Evolutionary conservation across 164 flowering plant genomes (phyloP).

Genomic region (Protea cynaroides): DNA sequence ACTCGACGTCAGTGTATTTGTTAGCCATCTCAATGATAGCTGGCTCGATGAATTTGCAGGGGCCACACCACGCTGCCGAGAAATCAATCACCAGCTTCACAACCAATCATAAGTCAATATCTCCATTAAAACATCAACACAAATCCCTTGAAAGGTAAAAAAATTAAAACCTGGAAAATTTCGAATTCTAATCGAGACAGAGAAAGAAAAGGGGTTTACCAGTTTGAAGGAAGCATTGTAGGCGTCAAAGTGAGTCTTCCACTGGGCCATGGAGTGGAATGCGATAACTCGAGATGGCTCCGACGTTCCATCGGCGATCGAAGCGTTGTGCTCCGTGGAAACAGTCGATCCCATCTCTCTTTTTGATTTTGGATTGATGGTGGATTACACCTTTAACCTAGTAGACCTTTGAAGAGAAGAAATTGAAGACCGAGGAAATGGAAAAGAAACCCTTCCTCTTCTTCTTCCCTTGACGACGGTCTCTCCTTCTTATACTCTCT

Average conservation of each 20-base stretch:
- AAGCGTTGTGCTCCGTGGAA: background rate
- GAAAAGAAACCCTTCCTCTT: no score
- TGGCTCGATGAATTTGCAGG: constrained; percentile 74
- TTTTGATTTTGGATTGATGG: no score
- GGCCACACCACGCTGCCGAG: constrained; percentile 84
- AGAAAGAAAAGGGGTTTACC: constrained; percentile 24
- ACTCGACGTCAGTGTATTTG: constrained; percentile 51
- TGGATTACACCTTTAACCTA: no score
- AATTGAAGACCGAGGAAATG: no score
- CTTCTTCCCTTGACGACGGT: no score
- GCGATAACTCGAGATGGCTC: constrained; percentile 23
- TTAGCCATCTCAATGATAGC: constrained; percentile 35
- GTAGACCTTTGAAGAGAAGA: no score
- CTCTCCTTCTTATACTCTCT: no score
- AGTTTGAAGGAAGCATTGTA: constrained; percentile 37
- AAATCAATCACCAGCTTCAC: constrained; percentile 62
- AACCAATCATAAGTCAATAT: no score
- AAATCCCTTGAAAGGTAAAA: background rate
- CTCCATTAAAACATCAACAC: no score
- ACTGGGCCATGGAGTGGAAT: constrained; percentile 49
- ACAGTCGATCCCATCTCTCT: background rate
- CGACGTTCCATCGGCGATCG: background rate
- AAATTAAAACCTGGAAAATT: no score
- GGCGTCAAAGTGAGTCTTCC: constrained; percentile 57
- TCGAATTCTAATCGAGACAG: background rate